A percentile compares a stretch with the other conserved stretches of the same genome.
phyloP scores from a whole-genome alignment of 1,284 basidiomycete species.

The Rhodofomes roseus region DNA sequence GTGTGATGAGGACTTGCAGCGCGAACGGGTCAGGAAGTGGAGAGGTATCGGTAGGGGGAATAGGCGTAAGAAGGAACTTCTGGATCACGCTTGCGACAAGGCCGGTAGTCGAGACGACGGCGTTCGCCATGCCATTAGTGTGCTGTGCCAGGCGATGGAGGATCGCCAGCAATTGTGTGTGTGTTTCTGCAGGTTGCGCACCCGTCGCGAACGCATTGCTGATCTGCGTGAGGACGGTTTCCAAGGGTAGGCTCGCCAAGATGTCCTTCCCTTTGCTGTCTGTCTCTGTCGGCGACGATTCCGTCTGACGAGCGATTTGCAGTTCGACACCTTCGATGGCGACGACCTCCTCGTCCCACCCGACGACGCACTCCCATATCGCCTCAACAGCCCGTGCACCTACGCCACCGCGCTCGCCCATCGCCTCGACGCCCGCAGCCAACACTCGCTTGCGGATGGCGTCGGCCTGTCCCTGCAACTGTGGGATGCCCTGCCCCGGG shows the following conservation, averaged over 20 bases:
- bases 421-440: slow-evolving; percentile 59
- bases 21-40: slow-evolving; percentile 47
- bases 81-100: slow-evolving; percentile 53
- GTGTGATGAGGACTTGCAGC: slow-evolving; percentile 55
- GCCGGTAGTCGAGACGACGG: slow-evolving; percentile 49
- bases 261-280: slow-evolving; percentile 16
- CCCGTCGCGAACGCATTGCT: slow-evolving; percentile 35
- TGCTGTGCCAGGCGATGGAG: slow-evolving; percentile 60
- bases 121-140: slow-evolving; percentile 49
- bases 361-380: slow-evolving; percentile 66
- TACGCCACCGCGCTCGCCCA: slow-evolving; percentile 64
- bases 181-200: slow-evolving; percentile 44
- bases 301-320: slow-evolving; percentile 23
- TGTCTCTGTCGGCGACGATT: slow-evolving; percentile 6
- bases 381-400: slow-evolving; percentile 66
- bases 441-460: slow-evolving; percentile 54
- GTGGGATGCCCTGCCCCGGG: slow-evolving; percentile 28
- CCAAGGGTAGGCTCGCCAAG: slow-evolving; percentile 46
- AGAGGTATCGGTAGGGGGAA: slow-evolving; percentile 32
- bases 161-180: slow-evolving; percentile 59
- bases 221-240: slow-evolving; percentile 53
- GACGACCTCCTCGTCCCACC: slow-evolving; percentile 44
- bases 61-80: slow-evolving; percentile 53
- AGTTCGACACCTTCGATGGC: slow-evolving; percentile 51
- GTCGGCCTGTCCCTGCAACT: slow-evolving; percentile 45